These are phyloP conservation scores for Populus hybrid DNA, from an alignment of 441 rosid genomes.

Conservation along the genomic window DNA sequence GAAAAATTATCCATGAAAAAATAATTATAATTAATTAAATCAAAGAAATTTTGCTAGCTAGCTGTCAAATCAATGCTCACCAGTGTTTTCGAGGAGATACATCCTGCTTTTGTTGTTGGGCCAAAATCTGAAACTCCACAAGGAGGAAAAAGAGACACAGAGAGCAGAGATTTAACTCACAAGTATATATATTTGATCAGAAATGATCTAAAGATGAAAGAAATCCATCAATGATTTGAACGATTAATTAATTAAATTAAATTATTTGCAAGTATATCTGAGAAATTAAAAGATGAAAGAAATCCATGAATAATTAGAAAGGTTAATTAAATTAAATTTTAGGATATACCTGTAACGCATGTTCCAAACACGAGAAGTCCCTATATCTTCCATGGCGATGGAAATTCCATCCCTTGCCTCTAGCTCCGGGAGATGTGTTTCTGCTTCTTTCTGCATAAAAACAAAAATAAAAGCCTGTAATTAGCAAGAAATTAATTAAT, in stretches of 20 bases:
- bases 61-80: constrained; percentile 23
- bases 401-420: constrained; percentile 96
- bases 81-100: constrained; percentile 97
- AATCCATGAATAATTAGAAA: background rate
- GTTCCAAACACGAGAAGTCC: constrained; percentile 95
- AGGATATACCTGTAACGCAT: constrained; percentile 89
- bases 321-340: background rate
- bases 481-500: background rate
- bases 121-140: constrained; percentile 83
- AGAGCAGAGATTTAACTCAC: constrained; percentile 19
- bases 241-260: background rate
- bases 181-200: background rate
- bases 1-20: background rate
- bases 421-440: constrained; percentile 87
- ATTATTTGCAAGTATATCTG: background rate
- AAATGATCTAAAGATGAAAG: background rate
- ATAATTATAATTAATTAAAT: background rate
- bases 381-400: constrained; percentile 95
- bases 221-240: background rate
- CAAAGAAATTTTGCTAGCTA: background rate
- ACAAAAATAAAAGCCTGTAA: background rate
- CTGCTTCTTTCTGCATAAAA: constrained; percentile 78
- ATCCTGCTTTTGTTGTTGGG: constrained; percentile 99
- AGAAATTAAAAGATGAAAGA: background rate
- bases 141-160: constrained; percentile 11